Percentiles rank a stretch among this genome's conserved stretches.
phyloP scores from a whole-genome alignment of 441 rosid genomes.

The Euphorbia schlechtendalii region DNA sequence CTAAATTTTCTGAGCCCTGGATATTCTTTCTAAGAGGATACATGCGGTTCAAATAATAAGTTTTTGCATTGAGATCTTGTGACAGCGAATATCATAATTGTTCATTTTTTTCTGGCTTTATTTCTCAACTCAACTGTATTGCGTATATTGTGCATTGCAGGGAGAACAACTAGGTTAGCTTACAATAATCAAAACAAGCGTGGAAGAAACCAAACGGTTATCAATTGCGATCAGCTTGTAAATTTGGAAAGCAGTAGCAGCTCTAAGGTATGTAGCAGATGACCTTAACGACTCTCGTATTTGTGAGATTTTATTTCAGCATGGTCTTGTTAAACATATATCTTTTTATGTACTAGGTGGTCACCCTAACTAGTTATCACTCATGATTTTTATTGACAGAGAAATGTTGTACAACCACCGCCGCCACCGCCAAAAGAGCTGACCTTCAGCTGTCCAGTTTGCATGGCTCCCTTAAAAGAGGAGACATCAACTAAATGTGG shows the following conservation, averaged over 20 bases:
- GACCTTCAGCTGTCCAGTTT: conserved; percentile 79
- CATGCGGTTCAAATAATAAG: background rate
- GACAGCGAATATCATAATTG: background rate
- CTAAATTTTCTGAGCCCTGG: background rate
- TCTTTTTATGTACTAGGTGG: background rate
- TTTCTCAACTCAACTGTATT: conserved; percentile 11
- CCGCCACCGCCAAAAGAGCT: conserved; percentile 51
- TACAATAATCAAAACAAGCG: conserved; percentile 1
- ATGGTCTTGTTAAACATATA: background rate
- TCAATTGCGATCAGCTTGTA: conserved; percentile 38
- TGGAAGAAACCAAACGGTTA: conserved; percentile 35
- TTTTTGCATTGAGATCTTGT: background rate
- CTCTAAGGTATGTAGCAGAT: conserved; percentile 32
- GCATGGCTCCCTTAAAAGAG: conserved; percentile 65
- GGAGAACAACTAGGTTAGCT: conserved; percentile 28
- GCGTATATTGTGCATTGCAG: conserved; percentile 30
- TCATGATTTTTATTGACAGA: conserved; percentile 34
- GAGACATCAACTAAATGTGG: conserved; percentile 91
- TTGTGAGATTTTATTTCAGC: background rate
- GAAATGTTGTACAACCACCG: conserved; percentile 21
- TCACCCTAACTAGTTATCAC: background rate
- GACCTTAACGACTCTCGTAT: background rate
- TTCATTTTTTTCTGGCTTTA: background rate
- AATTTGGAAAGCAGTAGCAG: conserved; percentile 41
- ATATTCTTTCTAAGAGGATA: background rate